Base-by-base conservation (phyloP, 169 alveolate species). In the Condylostoma magnum region DNA sequence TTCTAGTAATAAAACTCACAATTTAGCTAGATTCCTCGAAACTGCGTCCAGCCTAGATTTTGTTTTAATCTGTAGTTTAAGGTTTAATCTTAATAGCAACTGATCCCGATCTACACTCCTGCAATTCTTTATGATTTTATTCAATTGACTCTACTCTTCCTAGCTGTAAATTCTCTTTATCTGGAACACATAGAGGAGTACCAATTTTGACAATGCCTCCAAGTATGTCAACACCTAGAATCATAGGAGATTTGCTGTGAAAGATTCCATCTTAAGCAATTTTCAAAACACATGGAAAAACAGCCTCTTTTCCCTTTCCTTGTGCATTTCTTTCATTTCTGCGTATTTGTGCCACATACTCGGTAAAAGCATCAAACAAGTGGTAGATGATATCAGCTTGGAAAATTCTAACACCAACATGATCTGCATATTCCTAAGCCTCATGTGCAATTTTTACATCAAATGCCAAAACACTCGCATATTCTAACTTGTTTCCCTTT, bases 361-460 rank as follows among this genome's bases (percentile, higher is more conserved):
- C 95, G 5, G 97, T 94, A 81, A 97, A 98, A 63, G 92, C 90
- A 89, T 97, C 99, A 69, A 96, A 95, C 63, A 98, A 93, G 78
- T 98, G 99, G 89, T 98, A 98, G 51, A 98, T 55, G 73, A 98
- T 97, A 69, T 98, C 98, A 41, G 99, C 99, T 25, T 96, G 89
- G 90, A 98, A 94, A 41, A 98, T 96, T 71, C 92, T 96, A 25
- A 98, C 99, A 18, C 98, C 98, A 55, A 95, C 87, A 33, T 90
- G 82, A 69, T 96, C 99, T 0, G 99, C 99, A 80, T 93, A 99
- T 80, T 96, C 93, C 67, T 92, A 93, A 15, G 99, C 99, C 53
- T 98, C 99, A 15, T 97, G 93, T 15, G 92, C 83, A 5, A 97
- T 98, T 87, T 97, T 97, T 69, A 98, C 97, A 87, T 98, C 99